Base-by-base conservation (phyloP, 257 asterid genomes). In the Cinchona pubescens region DNA sequence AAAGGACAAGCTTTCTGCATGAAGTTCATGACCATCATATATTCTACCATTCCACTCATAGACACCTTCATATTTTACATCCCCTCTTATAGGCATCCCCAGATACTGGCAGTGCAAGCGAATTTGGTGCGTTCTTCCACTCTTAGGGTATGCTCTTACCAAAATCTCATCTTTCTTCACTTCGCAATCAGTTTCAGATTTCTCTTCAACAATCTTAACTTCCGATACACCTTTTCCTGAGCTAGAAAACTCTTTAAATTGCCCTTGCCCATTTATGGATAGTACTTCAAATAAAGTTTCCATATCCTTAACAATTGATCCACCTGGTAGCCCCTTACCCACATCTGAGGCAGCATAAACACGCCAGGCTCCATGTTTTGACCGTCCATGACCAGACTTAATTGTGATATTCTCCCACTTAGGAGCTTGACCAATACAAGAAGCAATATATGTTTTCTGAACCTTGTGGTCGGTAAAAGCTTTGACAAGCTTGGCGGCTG, bases 41-140 rank as follows among this genome's bases (percentile, higher is more conserved):
- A 16, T 74, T 75, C 23, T 76, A 21, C 87, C 96, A 42, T 89
- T 80, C 94, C 96, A 94, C 79, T 94, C 97, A 84, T 82, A 83
- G 14, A 87, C 94, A 76, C 99, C 99, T 59, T 89, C 97, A 72
- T 92, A 92, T 80, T 92, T 90, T 65, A 94, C 96, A 78, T 94
- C 98, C 49, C 97, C 95, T 78, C 90, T 86, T 35, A 94, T 85
- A 48, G 98, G 91, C 71, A 94, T 87, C 48, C 96, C 98, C 63
- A 90, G 96, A 80, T 87, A 92, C 86, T 92, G 97, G 73, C 98
- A 92, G 46, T 94, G 97, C 86, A 92, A 85, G 38, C 98, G 91
- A 69, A 94, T 94, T 81, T 94, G 98, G 82, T 94, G 97, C 0
- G 98, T 94, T 82, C 98, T 86, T 77, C 98, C 97, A 78, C 95